These are phyloP conservation scores for Boechera stricta DNA, from an alignment of 345 rosid genomes.

Conservation along the genomic window DNA sequence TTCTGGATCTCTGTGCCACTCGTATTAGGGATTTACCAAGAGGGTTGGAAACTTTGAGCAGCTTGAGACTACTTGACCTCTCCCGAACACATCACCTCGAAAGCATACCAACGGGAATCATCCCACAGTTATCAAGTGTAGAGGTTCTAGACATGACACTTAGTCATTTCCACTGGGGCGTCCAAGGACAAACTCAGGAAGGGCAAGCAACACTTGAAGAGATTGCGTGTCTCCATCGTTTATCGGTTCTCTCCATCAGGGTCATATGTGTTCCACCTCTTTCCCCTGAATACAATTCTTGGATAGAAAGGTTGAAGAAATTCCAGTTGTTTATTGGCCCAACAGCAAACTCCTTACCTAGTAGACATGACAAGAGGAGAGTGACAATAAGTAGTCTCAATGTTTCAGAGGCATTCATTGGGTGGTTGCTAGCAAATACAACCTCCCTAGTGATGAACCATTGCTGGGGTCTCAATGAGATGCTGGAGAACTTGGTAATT, in stretches of 20 bases:
- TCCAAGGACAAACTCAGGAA: constrained; percentile 37
- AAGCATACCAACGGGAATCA: constrained; percentile 43
- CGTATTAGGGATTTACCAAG: constrained; percentile 44
- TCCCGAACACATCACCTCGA: constrained; percentile 51
- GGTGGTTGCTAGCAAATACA: constrained; percentile 41
- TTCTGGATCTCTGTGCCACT: constrained; percentile 53
- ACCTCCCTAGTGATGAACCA: constrained; percentile 42
- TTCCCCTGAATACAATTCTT: constrained; percentile 36
- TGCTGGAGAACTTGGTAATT: constrained; percentile 46
- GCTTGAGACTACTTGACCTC: constrained; percentile 45
- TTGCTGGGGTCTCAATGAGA: constrained; percentile 43
- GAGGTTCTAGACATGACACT: constrained; percentile 55
- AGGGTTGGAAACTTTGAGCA: constrained; percentile 44
- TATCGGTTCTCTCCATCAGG: constrained; percentile 36
- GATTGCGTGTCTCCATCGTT: constrained; percentile 31
- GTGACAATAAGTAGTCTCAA: constrained; percentile 42
- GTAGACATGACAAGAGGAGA: constrained; percentile 40
- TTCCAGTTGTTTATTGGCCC: constrained; percentile 44
- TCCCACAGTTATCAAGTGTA: constrained; percentile 44
- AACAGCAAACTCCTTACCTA: constrained; percentile 47
- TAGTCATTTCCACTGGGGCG: constrained; percentile 49
- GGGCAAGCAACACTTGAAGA: constrained; percentile 47
- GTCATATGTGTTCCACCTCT: constrained; percentile 41
- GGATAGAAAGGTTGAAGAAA: constrained; percentile 38
- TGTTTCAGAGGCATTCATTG: constrained; percentile 44